Percentiles rank a stretch among this genome's conserved stretches.
Conservation (phyloP, 352 stramenopile genomes). For the Globisporangium middletonii region DNA sequence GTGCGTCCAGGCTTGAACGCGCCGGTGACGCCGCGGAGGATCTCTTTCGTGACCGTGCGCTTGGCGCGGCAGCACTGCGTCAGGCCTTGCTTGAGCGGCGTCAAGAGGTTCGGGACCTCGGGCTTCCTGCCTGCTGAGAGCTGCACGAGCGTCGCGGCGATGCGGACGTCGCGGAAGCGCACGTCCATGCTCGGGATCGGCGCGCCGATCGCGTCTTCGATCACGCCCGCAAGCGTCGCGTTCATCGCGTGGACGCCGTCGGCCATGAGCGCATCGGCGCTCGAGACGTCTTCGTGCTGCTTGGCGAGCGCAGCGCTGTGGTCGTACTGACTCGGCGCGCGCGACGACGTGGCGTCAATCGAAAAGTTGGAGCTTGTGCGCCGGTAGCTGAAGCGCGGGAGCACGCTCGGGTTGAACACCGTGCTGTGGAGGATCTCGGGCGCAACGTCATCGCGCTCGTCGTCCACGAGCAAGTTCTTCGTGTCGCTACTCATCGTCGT, state of each 20-base stretch:
- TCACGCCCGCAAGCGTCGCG: slow-evolving; percentile 29
- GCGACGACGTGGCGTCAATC: not conserved
- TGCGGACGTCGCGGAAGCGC: slow-evolving; percentile 40
- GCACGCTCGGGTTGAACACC: slow-evolving; percentile 10
- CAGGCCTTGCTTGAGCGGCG: slow-evolving; percentile 5
- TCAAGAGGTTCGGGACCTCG: slow-evolving; percentile 24
- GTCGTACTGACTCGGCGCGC: slow-evolving; percentile 3
- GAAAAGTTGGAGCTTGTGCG: slow-evolving; percentile 16
- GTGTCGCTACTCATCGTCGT: not conserved
- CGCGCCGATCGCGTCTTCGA: slow-evolving; percentile 30
- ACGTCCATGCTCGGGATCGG: slow-evolving; percentile 49
- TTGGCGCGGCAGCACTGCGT: slow-evolving; percentile 12
- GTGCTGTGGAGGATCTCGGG: slow-evolving; percentile 6
- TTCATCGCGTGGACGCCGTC: slow-evolving; percentile 48
- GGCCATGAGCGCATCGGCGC: slow-evolving; percentile 37
- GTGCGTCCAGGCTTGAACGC: slow-evolving; percentile 19
- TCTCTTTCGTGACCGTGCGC: slow-evolving; percentile 20
- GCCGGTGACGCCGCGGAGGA: slow-evolving; percentile 18
- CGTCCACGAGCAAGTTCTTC: slow-evolving; percentile 5
- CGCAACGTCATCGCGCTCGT: slow-evolving; percentile 11
- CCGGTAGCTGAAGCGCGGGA: slow-evolving; percentile 28
- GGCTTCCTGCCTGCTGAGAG: not conserved
- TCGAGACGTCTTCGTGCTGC: slow-evolving; percentile 24
- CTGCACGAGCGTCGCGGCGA: slow-evolving; percentile 22
- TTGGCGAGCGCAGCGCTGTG: slow-evolving; percentile 15